Percentiles rank a stretch among this genome's conserved stretches.
These are phyloP conservation scores for Pneumocystis carinii DNA, from an alignment of 1,139 yeast species.

Conservation along the genomic window DNA sequence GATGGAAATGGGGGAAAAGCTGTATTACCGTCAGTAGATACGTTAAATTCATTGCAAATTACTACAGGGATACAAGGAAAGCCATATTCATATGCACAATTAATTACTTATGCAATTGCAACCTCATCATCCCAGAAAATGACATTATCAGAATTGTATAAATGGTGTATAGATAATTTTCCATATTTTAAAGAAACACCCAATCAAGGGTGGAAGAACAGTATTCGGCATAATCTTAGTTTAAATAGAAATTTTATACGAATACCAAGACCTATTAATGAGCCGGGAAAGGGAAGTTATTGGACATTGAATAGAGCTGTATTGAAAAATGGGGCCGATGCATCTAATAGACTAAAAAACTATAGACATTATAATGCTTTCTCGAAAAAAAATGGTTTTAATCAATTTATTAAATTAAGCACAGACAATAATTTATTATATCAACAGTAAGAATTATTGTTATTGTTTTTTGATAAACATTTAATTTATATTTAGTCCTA, in stretches of 20 bases:
- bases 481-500: neutral
- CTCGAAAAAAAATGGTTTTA: too few species aligned
- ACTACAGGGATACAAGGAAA: slow-evolving; percentile 7
- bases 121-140: slow-evolving; percentile 44
- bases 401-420: too few species aligned
- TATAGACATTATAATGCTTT: neutral
- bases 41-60: neutral
- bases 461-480: neutral
- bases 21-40: too few species aligned
- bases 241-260: slow-evolving; percentile 71
- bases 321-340: neutral
- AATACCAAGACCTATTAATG: slow-evolving; percentile 45
- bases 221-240: slow-evolving; percentile 80
- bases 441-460: too few species aligned
- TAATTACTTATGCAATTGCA: slow-evolving; percentile 7
- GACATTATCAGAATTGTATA: slow-evolving; percentile 72
- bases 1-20: too few species aligned
- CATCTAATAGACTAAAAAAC: neutral
- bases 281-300: slow-evolving; percentile 59
- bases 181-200: slow-evolving; percentile 89
- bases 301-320: slow-evolving; percentile 42
- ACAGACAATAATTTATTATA: too few species aligned
- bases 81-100: slow-evolving; percentile 9
- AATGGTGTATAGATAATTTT: slow-evolving; percentile 68
- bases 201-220: slow-evolving; percentile 96